Evolutionary conservation across 306 rosid genomes (phyloP), one percentile per base, ranked within the genome.

Genomic region (Adenanthera pavonina): DNA sequence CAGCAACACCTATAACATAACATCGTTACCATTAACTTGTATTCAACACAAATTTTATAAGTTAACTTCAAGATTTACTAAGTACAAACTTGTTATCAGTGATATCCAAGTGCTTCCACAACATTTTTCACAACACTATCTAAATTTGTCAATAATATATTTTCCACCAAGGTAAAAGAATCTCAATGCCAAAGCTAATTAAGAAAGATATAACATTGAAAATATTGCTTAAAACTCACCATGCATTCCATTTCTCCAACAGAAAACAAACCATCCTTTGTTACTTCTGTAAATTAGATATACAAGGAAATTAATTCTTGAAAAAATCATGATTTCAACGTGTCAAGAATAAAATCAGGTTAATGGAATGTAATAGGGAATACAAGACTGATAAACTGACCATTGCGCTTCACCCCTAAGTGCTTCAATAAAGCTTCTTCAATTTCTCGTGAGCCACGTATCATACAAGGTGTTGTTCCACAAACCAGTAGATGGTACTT

Each of bases 221-320:
- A 46, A 40, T 51, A 76, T 64, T 64, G 44, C 20, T 35, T 2
- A 35, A 84, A 78, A 81, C 94, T 88, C 78, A 95, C 99, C 99
- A 95, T 95, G 91, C 99, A 95, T 89, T 93, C 99, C 99, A 93
- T 95, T 88, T 95, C 99, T 80, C 99, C 99, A 77, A 95, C 98
- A 59, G 99, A 95, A 81, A 95, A 95, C 83, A 95, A 87, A 81
- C 99, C 99, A 86, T 95, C 99, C 88, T 90, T 83, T 47, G 99
- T 95, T 83, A 95, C 97, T 89, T 95, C 98, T 95, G 99, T 79
- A 87, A 76, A 87, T 83, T 38, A 72, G 74, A 44, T 81, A 81
- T 47, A 59, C 67, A 57, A 74, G 54, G 41, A 86, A 68, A 72
- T 74, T 73, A 75, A 82, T 65, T 76, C 74, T 81, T 66, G 72